Percentiles rank a stretch among this genome's conserved stretches.
These are phyloP conservation scores for Lactifluus echinatus DNA, from an alignment of 768 basidiomycete species.

Conservation along the genomic window DNA sequence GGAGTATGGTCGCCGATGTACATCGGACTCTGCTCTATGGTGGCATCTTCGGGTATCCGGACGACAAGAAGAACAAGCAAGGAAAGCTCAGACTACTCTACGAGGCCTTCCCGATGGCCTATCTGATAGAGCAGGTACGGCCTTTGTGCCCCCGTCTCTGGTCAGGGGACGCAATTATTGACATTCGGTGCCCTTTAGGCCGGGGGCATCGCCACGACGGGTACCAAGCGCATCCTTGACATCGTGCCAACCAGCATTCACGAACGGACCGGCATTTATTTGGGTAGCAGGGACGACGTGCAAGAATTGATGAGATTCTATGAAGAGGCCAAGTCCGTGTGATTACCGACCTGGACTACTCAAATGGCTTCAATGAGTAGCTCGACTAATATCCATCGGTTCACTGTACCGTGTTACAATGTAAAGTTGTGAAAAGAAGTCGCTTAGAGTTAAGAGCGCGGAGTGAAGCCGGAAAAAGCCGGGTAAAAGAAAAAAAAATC, in stretches of 20 bases:
- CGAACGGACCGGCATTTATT: slow-evolving; percentile 86
- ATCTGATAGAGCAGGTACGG: slow-evolving; percentile 81
- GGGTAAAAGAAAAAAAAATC: neutral
- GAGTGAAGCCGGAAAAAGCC: neutral
- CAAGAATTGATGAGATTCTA: slow-evolving; percentile 85
- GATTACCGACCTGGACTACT: neutral
- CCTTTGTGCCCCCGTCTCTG: neutral
- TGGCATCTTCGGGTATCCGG: slow-evolving; percentile 97
- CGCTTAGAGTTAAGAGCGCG: neutral
- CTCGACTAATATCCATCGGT: neutral
- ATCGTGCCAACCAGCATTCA: slow-evolving; percentile 83
- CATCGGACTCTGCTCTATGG: slow-evolving; percentile 95
- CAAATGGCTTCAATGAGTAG: neutral
- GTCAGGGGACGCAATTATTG: slow-evolving; percentile 18
- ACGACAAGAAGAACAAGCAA: slow-evolving; percentile 94
- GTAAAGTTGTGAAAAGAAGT: neutral
- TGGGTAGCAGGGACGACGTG: slow-evolving; percentile 92
- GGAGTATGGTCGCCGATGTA: slow-evolving; percentile 98
- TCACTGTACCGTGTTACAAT: neutral
- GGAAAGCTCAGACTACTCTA: slow-evolving; percentile 94
- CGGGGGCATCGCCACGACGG: slow-evolving; percentile 94
- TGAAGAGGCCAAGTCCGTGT: slow-evolving; percentile 28
- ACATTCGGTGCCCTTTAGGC: slow-evolving; percentile 44
- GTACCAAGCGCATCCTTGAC: slow-evolving; percentile 88
- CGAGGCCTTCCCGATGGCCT: slow-evolving; percentile 98